Evolutionary conservation across 1,284 basidiomycete species (phyloP).

Genomic region (Ustilago sp.): DNA sequence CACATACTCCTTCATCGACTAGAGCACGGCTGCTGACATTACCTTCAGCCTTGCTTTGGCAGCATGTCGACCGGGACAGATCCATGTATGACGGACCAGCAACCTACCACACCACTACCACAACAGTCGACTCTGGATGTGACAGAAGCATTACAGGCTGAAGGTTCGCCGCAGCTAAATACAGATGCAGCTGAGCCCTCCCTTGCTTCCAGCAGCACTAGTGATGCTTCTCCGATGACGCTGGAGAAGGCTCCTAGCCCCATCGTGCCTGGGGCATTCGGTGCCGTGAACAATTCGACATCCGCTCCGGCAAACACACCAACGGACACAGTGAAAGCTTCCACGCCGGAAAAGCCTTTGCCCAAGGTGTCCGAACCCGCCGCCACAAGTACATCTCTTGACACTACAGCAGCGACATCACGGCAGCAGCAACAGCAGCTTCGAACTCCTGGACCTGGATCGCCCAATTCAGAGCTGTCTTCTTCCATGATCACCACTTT

Average conservation of each 20-base stretch:
- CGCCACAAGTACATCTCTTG: slow-evolving; percentile 7
- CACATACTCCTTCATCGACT: neutral
- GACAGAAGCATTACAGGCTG: neutral
- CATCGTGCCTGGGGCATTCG: slow-evolving; percentile 17
- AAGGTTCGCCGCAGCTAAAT: neutral
- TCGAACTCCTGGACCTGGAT: slow-evolving; percentile 3
- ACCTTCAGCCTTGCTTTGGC: slow-evolving; percentile 2
- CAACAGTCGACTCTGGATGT: neutral
- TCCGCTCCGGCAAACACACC: neutral
- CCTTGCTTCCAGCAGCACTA: neutral
- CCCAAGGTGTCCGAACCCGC: slow-evolving; percentile 8
- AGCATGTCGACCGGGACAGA: slow-evolving; percentile 31
- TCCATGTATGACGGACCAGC: slow-evolving; percentile 9
- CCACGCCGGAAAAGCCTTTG: slow-evolving; percentile 21
- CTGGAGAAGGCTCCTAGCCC: slow-evolving; percentile 5
- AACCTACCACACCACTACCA: neutral
- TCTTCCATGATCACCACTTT: slow-evolving; percentile 36
- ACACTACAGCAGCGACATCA: slow-evolving; percentile 13
- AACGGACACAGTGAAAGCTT: neutral
- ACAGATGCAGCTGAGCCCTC: neutral
- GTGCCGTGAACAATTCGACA: too few relatives aligned
- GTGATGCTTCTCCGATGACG: neutral
- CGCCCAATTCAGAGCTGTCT: slow-evolving; percentile 18
- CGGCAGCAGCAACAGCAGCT: slow-evolving; percentile 10
- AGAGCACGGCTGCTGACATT: slow-evolving; percentile 2